Evolutionary conservation across 257 asterid genomes (phyloP), one percentile per base, ranked within the genome.

Genomic region (Solanum piurae): DNA sequence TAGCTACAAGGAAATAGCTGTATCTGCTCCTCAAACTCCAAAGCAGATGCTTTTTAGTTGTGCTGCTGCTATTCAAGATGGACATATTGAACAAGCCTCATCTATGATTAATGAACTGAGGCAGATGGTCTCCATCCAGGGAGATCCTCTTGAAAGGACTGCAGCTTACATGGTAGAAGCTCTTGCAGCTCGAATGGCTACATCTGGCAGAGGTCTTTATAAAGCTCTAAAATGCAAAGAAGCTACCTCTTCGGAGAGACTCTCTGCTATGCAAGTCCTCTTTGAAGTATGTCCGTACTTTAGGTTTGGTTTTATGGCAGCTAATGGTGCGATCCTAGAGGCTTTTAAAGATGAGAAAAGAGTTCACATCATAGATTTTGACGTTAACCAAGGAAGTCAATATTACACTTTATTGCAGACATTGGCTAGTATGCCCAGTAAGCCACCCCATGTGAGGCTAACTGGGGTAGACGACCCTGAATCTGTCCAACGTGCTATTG

Each of bases 111-210:
- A 90, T 33, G 86, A 90, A 89, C 97, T 97, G 83, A 92, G 99
- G 27, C 94, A 93, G 71, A 90, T 89, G 89, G 99, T 95, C 87
- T 94, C 99, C 0, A 95, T 97, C 83, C 94, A 94, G 68, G 98
- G 98, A 46, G 98, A 95, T n/a, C 99, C 98, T 21, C 86, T 94
- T 9, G 98, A 92, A 72, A 90, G 98, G 83, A 93, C 95, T 74
- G 99, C 99, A 10, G 99, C 99, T 0, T 97, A 97, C 89, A 94
- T 96, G 98, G 98, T 97, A 2, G 99, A 97, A 89, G 98, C 99
- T 4, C 91, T 97, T 40, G 98, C 94, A 2, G 99, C 99, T 12
- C 93, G 99, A 20, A 91, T 97, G 88, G 98, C 95, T 3, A 89
- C 94, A 21, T 95, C 99, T 7, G 99, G 99, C n/a, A 92, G 89